Evolutionary conservation across 306 rosid species (phyloP).

Genomic region (Canavalia ensiformis): DNA sequence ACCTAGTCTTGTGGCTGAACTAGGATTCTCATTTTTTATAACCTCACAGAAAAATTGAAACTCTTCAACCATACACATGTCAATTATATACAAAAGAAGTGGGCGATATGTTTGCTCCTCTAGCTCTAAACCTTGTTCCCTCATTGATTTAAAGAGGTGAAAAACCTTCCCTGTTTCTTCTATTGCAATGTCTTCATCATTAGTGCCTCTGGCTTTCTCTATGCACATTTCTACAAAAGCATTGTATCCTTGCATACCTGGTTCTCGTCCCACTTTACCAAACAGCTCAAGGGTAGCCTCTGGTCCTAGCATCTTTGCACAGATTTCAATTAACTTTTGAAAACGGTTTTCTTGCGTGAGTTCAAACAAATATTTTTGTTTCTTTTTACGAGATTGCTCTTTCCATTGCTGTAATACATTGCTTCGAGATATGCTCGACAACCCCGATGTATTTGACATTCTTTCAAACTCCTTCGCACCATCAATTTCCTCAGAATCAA

Average conservation of each 20-base stretch:
- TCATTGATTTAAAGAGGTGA: constrained; percentile 65
- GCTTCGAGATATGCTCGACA: constrained; percentile 45
- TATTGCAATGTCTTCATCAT: constrained; percentile 57
- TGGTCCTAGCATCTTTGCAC: constrained; percentile 67
- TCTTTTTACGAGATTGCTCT: constrained; percentile 65
- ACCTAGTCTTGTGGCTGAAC: constrained; percentile 63
- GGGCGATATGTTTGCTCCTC: constrained; percentile 76
- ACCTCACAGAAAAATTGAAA: constrained; percentile 64
- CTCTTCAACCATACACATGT: constrained; percentile 76
- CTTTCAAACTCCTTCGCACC: constrained; percentile 48
- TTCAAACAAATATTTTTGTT: constrained; percentile 57
- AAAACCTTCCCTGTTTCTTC: constrained; percentile 68
- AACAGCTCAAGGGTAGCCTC: constrained; percentile 57
- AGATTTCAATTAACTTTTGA: constrained; percentile 49
- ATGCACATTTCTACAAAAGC: constrained; percentile 65
- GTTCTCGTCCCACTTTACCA: constrained; percentile 68
- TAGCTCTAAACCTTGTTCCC: constrained; percentile 69
- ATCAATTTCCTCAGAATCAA: constrained; percentile 44
- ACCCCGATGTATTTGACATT: constrained; percentile 55
- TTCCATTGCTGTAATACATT: constrained; percentile 50
- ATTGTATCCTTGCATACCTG: constrained; percentile 65
- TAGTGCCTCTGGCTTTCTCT: constrained; percentile 63
- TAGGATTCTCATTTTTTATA: constrained; percentile 66
- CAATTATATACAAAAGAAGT: constrained; percentile 68
- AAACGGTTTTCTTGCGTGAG: constrained; percentile 57